Base-by-base conservation (phyloP, 179 eudicot species). In the Gypsophila paniculata region DNA sequence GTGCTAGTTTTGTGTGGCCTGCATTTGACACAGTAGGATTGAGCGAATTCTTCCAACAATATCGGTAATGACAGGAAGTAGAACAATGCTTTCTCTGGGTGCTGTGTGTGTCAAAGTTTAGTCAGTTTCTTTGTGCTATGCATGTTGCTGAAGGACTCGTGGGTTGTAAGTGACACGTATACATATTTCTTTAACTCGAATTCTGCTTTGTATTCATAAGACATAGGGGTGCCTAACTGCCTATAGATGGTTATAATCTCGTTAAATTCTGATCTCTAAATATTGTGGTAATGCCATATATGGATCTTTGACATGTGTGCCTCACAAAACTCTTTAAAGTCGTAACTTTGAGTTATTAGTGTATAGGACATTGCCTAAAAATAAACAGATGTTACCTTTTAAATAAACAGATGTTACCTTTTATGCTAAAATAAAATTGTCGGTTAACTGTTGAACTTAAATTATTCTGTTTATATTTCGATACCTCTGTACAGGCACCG, bases 401-500 rank as follows among this genome's bases (percentile, higher is more conserved):
- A 49, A 49, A 48, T 57, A 49, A n/a, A 51, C 7, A 23, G 46
- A 52, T 17, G 25, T 26, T 26, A 25, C 9, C 42, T 32, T 51
- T 42, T 52, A 52, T 68, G 21, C 17, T 29, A 29, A 68, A 68
- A 38, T 17, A 8, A 48, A 29, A 67, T 9, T 48, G 29, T 38
- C 19, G 39, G 22, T 26, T 26, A 26, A 68, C 19, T 46, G 19
- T 13, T 44, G 5, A 63, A 11, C n/a, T 29, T 19, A 22, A 34
- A 21, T 52, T 68, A 21, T 6, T 9, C 54, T n/a, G 23, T 18
- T 36, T 38, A 10, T 32, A 36, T 70, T 14, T 14, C 15, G n/a
- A 15, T 46, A 46, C 8, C 15, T 11, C 46, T 55, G 55, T 54
- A 69, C 73, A 79, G 78, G 76, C 60, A 70, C 69, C 42, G 19